Evolutionary conservation across 2,329 filamentous ascomycete genomes (phyloP).

Genomic region (Microdochium bolleyi): DNA sequence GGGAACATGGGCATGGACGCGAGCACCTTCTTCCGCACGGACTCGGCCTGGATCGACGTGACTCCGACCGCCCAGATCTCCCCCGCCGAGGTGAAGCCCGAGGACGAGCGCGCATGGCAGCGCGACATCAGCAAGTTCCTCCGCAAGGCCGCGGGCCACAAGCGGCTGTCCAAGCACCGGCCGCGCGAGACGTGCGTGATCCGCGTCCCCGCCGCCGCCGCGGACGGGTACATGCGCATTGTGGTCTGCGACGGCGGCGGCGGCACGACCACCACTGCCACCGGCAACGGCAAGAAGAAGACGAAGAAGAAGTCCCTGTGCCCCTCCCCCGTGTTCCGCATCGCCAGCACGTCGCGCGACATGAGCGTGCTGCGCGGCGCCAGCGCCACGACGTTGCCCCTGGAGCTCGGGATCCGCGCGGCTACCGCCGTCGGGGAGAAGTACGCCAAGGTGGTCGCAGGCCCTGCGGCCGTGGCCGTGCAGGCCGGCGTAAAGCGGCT

Average conservation of each 20-base stretch:
- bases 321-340: conserved; percentile 58
- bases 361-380: conserved; percentile 56
- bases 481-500: conserved; percentile 25
- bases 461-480: conserved; percentile 32
- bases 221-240: conserved; percentile 62
- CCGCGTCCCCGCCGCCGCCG: conserved; percentile 53
- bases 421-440: conserved; percentile 39
- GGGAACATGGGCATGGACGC: conserved; percentile 62
- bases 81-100: conserved; percentile 38
- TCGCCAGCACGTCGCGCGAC: conserved; percentile 58
- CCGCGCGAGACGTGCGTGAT: conserved; percentile 57
- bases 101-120: conserved; percentile 59
- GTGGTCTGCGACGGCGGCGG: conserved; percentile 46
- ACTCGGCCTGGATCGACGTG: conserved; percentile 57
- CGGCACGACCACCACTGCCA: not conserved
- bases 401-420: conserved; percentile 56
- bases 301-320: conserved; percentile 55
- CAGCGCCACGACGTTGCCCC: conserved; percentile 53
- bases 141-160: conserved; percentile 42
- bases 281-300: conserved; percentile 19
- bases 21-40: conserved; percentile 53
- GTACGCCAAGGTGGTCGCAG: conserved; percentile 33
- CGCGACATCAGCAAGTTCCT: conserved; percentile 57
- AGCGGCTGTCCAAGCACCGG: conserved; percentile 36
- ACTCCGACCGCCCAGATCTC: conserved; percentile 46